phyloP scores from a whole-genome alignment of 148 eudicot genomes.

The Bassia scoparia region DNA sequence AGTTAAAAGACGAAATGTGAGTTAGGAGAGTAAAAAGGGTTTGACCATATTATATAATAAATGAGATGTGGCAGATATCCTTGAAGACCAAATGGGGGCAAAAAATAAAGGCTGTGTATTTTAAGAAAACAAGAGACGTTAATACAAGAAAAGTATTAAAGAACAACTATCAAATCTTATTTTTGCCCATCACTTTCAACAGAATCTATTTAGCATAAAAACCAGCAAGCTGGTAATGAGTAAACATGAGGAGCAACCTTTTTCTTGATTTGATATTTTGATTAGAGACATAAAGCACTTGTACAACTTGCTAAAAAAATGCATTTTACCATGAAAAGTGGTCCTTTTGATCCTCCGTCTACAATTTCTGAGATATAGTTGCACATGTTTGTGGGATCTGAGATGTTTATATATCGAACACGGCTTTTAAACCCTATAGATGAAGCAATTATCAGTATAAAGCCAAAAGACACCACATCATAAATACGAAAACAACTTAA shows the following conservation, averaged over 20 bases:
- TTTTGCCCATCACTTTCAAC: not conserved
- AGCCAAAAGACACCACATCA: not conserved
- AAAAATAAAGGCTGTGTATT: not conserved
- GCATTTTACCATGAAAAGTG: slow-evolving; percentile 80
- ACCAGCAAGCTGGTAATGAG: not conserved
- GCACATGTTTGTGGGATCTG: slow-evolving; percentile 74
- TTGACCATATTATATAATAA: not conserved
- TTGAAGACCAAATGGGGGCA: not conserved
- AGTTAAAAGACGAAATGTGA: not conserved
- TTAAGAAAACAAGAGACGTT: not conserved
- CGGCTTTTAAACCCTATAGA: slow-evolving; percentile 81
- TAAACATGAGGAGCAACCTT: not conserved
- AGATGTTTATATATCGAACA: slow-evolving; percentile 61
- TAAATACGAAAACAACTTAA: not conserved
- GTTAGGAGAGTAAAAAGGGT: not conserved
- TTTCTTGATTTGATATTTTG: too few relatives aligned
- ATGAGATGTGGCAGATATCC: not conserved
- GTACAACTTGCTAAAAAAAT: slow-evolving; percentile 2
- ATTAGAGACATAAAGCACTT: not conserved
- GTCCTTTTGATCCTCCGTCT: slow-evolving; percentile 75
- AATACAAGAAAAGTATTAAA: not conserved
- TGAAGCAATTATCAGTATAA: slow-evolving; percentile 1
- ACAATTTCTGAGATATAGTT: slow-evolving; percentile 74
- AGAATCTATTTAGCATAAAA: not conserved
- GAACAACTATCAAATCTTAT: not conserved